phyloP scores from a whole-genome alignment of 371 early-diverging fungal species.

The Mortierella sp. region DNA sequence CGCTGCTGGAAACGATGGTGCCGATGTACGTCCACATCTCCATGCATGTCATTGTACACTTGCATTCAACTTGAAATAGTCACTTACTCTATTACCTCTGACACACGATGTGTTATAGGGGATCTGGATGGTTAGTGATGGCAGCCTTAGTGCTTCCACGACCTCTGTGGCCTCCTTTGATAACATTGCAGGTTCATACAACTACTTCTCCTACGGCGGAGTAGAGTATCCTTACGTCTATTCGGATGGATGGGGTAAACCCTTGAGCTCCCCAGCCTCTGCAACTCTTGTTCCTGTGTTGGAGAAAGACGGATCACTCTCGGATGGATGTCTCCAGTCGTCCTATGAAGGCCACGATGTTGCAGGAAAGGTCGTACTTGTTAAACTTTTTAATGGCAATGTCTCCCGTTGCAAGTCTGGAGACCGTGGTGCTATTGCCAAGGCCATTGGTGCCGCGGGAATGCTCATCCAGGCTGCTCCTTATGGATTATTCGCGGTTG shows the following conservation, averaged over 20 bases:
- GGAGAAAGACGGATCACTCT: slow-evolving; percentile 11
- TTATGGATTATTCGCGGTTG: slow-evolving; percentile 39
- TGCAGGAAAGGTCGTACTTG: slow-evolving; percentile 63
- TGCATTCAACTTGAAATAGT: too few species aligned
- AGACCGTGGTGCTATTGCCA: slow-evolving; percentile 63
- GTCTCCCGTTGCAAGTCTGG: slow-evolving; percentile 67
- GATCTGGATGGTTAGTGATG: slow-evolving; percentile 67
- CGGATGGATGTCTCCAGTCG: slow-evolving; percentile 63
- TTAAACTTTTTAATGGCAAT: slow-evolving; percentile 71
- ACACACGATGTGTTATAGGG: too few species aligned
- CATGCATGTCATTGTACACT: too few species aligned
- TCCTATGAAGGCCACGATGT: slow-evolving; percentile 37
- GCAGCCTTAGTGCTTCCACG: slow-evolving; percentile 70
- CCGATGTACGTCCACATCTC: slow-evolving; percentile 4
- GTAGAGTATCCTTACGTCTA: slow-evolving; percentile 13
- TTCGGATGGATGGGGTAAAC: slow-evolving; percentile 15
- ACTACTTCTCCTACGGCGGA: slow-evolving; percentile 22
- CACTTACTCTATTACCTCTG: too few species aligned
- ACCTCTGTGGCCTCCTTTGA: slow-evolving; percentile 85
- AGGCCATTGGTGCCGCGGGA: slow-evolving; percentile 70
- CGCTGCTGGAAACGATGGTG: slow-evolving; percentile 81
- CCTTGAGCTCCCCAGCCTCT: slow-evolving; percentile 10
- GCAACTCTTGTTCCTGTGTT: slow-evolving; percentile 27
- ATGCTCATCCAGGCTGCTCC: slow-evolving; percentile 62
- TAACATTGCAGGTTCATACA: slow-evolving; percentile 54